Percentiles rank a stretch among this genome's conserved stretches.
Conservation (phyloP, 139 green algal genomes). For the Auxenochlorella protothecoides region DNA sequence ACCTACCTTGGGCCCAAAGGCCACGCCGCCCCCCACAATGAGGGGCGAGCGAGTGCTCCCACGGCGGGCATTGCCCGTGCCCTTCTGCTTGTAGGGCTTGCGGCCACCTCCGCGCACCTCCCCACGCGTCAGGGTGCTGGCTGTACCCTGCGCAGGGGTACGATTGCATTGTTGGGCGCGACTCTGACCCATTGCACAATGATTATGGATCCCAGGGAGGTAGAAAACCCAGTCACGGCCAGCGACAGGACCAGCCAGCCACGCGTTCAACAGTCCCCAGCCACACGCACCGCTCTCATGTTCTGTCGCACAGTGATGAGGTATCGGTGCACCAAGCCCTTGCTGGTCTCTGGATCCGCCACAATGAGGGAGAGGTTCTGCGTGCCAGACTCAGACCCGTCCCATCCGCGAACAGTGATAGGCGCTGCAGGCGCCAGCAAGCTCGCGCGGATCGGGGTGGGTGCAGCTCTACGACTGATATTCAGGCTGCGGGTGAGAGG, state of each 20-base stretch:
- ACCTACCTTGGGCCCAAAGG: conserved; percentile 89
- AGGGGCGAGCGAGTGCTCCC: conserved; percentile 77
- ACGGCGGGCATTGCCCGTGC: conserved; percentile 80
- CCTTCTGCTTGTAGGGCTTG: conserved; percentile 98
- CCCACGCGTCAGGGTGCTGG: conserved; percentile 77
- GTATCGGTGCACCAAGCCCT: conserved; percentile 87
- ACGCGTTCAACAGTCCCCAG: neutral
- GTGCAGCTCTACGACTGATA: no score
- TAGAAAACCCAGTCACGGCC: neutral
- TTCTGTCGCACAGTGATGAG: conserved; percentile 75
- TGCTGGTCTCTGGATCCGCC: conserved; percentile 56
- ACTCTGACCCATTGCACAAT: no score
- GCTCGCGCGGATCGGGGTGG: no score
- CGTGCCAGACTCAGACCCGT: conserved; percentile 48
- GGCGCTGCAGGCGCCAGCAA: no score
- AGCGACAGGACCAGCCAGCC: neutral
- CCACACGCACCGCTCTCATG: neutral
- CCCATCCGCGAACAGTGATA: neutral
- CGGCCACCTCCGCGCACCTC: conserved; percentile 92
- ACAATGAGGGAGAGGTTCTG: conserved; percentile 59
- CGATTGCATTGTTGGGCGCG: no score
- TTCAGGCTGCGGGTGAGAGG: no score
- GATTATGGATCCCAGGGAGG: no score
- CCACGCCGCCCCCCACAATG: conserved; percentile 83
- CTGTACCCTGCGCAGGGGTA: conserved; percentile 59